Evolutionary conservation across 192 early-diverging fungal species (phyloP).

Genomic region (Coemansia sp.): DNA sequence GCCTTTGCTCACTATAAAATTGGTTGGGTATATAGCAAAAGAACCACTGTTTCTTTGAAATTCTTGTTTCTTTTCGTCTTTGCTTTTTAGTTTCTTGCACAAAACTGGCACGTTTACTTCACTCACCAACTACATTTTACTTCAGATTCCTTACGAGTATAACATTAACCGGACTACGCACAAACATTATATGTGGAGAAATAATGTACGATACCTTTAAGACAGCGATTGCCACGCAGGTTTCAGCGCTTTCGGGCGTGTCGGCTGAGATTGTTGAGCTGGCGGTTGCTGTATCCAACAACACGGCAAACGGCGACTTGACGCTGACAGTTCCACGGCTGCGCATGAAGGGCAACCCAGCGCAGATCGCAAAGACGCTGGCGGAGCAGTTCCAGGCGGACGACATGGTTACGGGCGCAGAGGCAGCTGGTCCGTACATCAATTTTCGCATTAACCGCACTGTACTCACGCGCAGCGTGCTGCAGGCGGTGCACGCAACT

Average conservation of each 20-base stretch:
- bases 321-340: slow-evolving; percentile 69
- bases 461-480: slow-evolving; percentile 56
- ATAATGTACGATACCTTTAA: slow-evolving; percentile 65
- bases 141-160: too few relatives aligned
- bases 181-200: too few relatives aligned
- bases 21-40: too few relatives aligned
- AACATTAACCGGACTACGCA: too few relatives aligned
- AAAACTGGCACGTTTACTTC: too few relatives aligned
- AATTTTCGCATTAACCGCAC: slow-evolving; percentile 71
- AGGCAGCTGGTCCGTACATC: slow-evolving; percentile 68
- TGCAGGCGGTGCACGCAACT: slow-evolving; percentile 57
- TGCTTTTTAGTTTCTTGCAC: too few relatives aligned
- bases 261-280: slow-evolving; percentile 52
- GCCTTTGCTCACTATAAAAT: too few relatives aligned
- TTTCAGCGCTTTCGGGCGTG: slow-evolving; percentile 58
- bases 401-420: slow-evolving; percentile 55
- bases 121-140: too few relatives aligned
- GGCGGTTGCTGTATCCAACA: slow-evolving; percentile 64
- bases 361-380: slow-evolving; percentile 61
- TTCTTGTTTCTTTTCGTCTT: too few relatives aligned
- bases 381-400: slow-evolving; percentile 58
- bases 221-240: slow-evolving; percentile 57
- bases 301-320: slow-evolving; percentile 66
- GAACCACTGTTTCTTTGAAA: too few relatives aligned
- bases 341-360: slow-evolving; percentile 70